phyloP scores from a whole-genome alignment of 768 basidiomycete genomes.

The Exsudoporus frostii region DNA sequence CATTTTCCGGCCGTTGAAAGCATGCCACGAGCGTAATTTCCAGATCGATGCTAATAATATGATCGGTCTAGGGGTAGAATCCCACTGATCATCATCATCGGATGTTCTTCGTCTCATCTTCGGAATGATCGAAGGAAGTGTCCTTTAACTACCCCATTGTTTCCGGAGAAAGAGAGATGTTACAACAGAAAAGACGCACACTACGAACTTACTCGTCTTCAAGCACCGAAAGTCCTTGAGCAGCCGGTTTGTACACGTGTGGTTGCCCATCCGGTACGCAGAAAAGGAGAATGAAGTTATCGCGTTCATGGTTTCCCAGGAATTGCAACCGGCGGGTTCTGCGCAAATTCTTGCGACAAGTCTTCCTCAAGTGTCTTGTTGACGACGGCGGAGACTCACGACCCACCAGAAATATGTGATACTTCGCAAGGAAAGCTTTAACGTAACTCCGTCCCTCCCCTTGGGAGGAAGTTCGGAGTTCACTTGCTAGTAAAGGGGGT shows the following conservation, averaged over 20 bases:
- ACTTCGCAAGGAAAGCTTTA: neutral
- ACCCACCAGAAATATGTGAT: neutral
- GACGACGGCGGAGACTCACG: neutral
- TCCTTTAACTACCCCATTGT: neutral
- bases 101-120: neutral
- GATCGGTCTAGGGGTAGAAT: neutral
- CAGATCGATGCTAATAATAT: neutral
- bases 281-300: neutral
- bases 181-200: too few species aligned
- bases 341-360: neutral
- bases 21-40: neutral
- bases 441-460: neutral
- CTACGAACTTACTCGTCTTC: neutral
- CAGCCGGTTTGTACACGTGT: neutral
- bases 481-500: neutral
- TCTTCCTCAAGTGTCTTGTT: neutral
- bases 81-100: neutral
- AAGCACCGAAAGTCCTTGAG: neutral
- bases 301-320: too few species aligned
- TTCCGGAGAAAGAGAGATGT: neutral
- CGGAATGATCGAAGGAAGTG: neutral
- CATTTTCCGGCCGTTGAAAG: too few species aligned
- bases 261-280: neutral
- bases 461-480: neutral
- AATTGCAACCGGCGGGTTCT: neutral